These are phyloP conservation scores for Mycena pura DNA, from an alignment of 768 basidiomycete species.

Conservation along the genomic window DNA sequence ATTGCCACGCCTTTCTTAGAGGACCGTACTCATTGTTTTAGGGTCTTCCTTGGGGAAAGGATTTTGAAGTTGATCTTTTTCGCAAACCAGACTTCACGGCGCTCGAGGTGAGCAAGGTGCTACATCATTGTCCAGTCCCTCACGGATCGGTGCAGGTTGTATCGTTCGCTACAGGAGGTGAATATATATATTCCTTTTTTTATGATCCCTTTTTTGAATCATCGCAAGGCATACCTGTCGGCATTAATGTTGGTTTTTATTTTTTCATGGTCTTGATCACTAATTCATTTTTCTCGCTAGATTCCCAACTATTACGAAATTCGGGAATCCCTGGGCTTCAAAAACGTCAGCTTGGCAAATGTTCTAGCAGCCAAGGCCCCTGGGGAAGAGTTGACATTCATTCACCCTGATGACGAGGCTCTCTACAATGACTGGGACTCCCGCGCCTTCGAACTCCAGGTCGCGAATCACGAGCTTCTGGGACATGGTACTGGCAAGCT, in stretches of 20 bases:
- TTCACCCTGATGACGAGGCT: conserved; percentile 77
- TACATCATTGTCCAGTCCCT: no score
- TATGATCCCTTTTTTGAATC: neutral
- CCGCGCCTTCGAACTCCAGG: conserved; percentile 84
- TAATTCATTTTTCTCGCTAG: conserved; percentile 38
- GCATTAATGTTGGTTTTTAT: conserved; percentile 63
- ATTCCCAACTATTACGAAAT: conserved; percentile 88
- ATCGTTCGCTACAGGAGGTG: conserved; percentile 72
- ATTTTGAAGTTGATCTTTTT: conserved; percentile 75
- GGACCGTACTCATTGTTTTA: conserved; percentile 12
- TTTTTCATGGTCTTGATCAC: neutral
- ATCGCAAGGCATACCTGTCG: conserved; percentile 72
- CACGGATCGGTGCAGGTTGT: no score
- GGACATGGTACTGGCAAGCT: conserved; percentile 72
- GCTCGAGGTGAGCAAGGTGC: no score
- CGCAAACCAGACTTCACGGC: conserved; percentile 89
- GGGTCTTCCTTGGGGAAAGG: conserved; percentile 78
- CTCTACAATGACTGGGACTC: conserved; percentile 82
- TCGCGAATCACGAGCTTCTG: conserved; percentile 89
- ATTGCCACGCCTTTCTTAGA: conserved; percentile 31
- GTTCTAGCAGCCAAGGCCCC: conserved; percentile 89
- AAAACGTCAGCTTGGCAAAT: conserved; percentile 90
- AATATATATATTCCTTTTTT: conserved; percentile 26
- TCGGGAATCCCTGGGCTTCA: conserved; percentile 83
- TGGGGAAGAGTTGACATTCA: conserved; percentile 81